Conservation (phyloP, 345 rosid genomes). For the Eucalyptus tenuipes region DNA sequence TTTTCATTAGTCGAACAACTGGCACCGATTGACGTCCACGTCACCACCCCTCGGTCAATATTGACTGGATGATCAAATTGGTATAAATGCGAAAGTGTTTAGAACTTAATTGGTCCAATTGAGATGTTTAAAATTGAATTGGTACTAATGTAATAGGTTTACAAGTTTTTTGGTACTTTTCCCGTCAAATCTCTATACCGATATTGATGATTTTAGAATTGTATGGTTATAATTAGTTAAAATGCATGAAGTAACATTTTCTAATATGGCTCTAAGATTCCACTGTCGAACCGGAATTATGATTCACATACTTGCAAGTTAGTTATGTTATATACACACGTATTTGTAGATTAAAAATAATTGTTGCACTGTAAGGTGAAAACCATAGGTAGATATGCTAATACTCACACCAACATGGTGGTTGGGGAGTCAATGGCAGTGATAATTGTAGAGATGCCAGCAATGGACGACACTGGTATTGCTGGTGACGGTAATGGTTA, state of each 20-base stretch:
- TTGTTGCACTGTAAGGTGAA: background rate
- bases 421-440: background rate
- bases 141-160: too few relatives aligned
- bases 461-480: background rate
- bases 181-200: background rate
- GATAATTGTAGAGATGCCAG: background rate
- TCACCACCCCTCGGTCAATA: accelerated
- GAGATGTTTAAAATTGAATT: too few relatives aligned
- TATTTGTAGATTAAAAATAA: background rate
- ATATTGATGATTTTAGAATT: background rate
- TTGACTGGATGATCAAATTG: accelerated
- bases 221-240: background rate
- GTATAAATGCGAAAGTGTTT: too few relatives aligned
- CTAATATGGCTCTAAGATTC: background rate
- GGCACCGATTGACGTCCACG: accelerated
- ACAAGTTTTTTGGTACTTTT: too few relatives aligned
- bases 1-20: accelerated
- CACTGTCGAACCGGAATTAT: accelerated
- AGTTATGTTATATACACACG: background rate
- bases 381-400: background rate
- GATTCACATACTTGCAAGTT: background rate
- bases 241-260: background rate
- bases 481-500: background rate
- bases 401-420: background rate
- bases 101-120: too few relatives aligned